Conservation (phyloP, 139 green algal genomes). For the Coelastrella sp. region DNA sequence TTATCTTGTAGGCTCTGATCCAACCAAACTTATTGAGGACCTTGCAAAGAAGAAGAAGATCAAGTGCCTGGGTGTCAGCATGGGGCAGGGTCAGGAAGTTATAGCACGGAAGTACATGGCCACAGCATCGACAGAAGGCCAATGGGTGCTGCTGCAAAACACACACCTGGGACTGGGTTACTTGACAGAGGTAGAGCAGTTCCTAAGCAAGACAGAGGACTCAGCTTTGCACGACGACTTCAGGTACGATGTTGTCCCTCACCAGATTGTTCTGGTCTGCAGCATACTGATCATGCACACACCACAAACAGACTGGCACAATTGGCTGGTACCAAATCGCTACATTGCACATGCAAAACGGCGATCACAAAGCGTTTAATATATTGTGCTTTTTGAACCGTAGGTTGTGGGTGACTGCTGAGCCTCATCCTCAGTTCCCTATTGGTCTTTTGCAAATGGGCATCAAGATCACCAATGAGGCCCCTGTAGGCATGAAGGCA, state of each 20-base stretch:
- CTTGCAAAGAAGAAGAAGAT: conserved; percentile 95
- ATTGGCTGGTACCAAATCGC: no score
- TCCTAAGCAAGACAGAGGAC: conserved; percentile 63
- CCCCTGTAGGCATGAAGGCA: conserved; percentile 93
- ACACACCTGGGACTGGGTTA: conserved; percentile 93
- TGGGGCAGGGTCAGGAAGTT: conserved; percentile 88
- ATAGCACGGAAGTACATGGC: conserved; percentile 93
- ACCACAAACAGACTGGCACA: no score
- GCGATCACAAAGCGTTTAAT: no score
- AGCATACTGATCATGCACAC: no score
- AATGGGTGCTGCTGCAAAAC: conserved; percentile 98
- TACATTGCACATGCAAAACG: no score
- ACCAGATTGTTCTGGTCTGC: background rate
- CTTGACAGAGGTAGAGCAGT: conserved; percentile 92
- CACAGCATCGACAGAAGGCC: conserved; percentile 83
- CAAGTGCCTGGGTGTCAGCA: conserved; percentile 90
- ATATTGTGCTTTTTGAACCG: conserved; percentile 69
- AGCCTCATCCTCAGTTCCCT: conserved; percentile 93
- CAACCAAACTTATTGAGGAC: conserved; percentile 95
- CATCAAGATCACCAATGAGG: conserved; percentile 95
- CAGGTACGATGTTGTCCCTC: conserved; percentile 17
- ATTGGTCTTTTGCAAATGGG: conserved; percentile 94
- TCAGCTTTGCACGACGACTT: conserved; percentile 44
- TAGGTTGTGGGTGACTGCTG: conserved; percentile 94
- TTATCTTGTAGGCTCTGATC: conserved; percentile 78